Evolutionary conservation across 2,329 filamentous ascomycete genomes (phyloP), one percentile per base, ranked within the genome.

Genomic region (Nectriaceae sp.): DNA sequence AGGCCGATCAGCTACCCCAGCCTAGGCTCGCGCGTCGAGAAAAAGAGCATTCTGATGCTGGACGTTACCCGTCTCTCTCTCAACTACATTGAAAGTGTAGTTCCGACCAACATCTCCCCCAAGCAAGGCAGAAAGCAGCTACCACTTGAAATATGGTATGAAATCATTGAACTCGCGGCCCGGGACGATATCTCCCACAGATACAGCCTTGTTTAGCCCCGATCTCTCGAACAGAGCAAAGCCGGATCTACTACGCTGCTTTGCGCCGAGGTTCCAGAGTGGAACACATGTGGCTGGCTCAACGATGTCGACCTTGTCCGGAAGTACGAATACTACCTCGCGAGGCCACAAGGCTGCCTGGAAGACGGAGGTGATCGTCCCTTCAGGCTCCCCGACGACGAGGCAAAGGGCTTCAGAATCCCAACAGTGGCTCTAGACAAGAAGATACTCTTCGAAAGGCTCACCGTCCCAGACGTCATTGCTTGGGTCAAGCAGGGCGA

Each of bases 381-480:
- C 16, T 26, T 48, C 15, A 13, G 1, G 13, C 36, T 48, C 20
- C 46, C 46, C 11, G 13, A 40, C 20, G 20, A 35, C 21, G 21
- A 40, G 1, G 24, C 24, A 21, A 18, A 5, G 13, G 15, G 21
- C 13, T 26, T 40, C 21, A 24, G 15, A 33, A 19, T 48, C 36
- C 24, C 36, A 3, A 29, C 16, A 20, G 26, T 13, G 24, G 35
- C 36, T 36, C n/a, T 48, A 16, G 24, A 44, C 1, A 36, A 44
- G 19, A 44, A 21, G 24, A 18, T 35, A 21, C 20, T 48, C 5
- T 48, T 48, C 40, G 35, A 43, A n/a, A 18, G 13, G 3, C n/a
- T 48, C 11, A 44, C 46, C 4, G 36, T 48, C 15, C 46, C 40
- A 15, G 46, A 44, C 37, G 16, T 48, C 11, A 48, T 48, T 40